Conservation (phyloP, 371 early-diverging fungal species). For the Fennellomyces sp. region DNA sequence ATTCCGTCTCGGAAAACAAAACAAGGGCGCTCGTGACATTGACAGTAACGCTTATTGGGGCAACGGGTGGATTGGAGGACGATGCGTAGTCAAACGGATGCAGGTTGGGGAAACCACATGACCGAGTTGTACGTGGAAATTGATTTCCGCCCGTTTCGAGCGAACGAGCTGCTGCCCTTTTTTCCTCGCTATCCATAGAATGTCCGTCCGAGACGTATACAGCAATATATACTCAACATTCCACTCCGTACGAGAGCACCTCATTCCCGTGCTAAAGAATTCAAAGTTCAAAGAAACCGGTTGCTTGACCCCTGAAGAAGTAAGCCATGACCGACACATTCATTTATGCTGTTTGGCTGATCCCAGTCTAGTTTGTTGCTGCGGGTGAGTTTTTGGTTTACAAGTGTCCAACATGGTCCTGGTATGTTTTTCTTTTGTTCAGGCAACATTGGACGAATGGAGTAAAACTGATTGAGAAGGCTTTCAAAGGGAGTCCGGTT, state of each 20-base stretch:
- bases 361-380: constrained; percentile 78
- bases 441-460: not conserved
- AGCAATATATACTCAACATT: constrained; percentile 52
- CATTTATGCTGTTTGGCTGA: not conserved
- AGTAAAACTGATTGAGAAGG: no score
- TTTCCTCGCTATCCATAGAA: constrained; percentile 11
- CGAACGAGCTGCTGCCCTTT: no score
- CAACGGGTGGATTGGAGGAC: no score
- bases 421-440: constrained; percentile 53
- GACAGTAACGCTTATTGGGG: no score
- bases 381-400: constrained; percentile 97
- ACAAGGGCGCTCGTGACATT: no score
- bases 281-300: constrained; percentile 95
- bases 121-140: no score
- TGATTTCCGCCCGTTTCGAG: no score
- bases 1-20: no score
- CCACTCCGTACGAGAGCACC: constrained; percentile 74
- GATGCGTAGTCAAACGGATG: no score
- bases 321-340: constrained; percentile 33
- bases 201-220: constrained; percentile 53
- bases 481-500: constrained; percentile 78
- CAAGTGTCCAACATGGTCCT: constrained; percentile 98
- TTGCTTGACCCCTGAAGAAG: constrained; percentile 95
- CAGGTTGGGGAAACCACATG: no score
- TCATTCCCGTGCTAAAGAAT: constrained; percentile 91